phyloP scores from a whole-genome alignment of 176 grass and related monocot genomes.

The Eragrostis curvula region DNA sequence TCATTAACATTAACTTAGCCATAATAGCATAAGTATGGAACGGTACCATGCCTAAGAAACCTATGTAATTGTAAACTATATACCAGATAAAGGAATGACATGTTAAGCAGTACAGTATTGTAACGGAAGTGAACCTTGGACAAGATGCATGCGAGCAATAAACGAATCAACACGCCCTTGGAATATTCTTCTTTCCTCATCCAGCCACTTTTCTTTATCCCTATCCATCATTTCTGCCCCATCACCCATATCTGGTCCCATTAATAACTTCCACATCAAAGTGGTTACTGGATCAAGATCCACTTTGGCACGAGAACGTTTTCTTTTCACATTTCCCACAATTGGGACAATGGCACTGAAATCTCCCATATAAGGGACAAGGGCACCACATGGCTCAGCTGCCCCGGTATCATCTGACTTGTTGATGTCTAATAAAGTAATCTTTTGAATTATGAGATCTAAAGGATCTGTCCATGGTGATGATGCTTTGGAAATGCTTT shows the following conservation, averaged over 20 bases:
- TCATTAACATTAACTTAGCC: neutral
- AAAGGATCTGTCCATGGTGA: slow-evolving; percentile 40
- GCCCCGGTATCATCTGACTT: slow-evolving; percentile 12
- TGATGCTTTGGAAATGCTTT: slow-evolving; percentile 36
- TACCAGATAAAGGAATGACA: neutral
- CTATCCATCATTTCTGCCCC: slow-evolving; percentile 46
- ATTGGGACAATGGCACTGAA: slow-evolving; percentile 55
- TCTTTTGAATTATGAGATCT: slow-evolving; percentile 59
- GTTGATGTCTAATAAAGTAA: slow-evolving; percentile 56
- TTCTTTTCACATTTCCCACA: slow-evolving; percentile 54
- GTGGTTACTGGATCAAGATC: slow-evolving; percentile 68
- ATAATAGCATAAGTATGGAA: neutral
- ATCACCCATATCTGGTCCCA: slow-evolving; percentile 61
- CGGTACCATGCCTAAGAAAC: neutral
- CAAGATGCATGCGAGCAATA: slow-evolving; percentile 86
- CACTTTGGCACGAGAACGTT: slow-evolving; percentile 59
- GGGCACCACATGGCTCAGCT: slow-evolving; percentile 42
- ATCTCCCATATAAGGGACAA: slow-evolving; percentile 61
- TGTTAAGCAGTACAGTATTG: slow-evolving; percentile 22
- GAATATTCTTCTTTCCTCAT: slow-evolving; percentile 75
- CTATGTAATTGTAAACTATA: slow-evolving; percentile 10
- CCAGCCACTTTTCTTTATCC: slow-evolving; percentile 70
- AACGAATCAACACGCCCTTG: slow-evolving; percentile 75
- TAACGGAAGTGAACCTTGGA: slow-evolving; percentile 66
- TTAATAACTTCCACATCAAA: slow-evolving; percentile 79